These are phyloP conservation scores for Picea abies DNA, from an alignment of 83 land plant genomes.

Conservation along the genomic window DNA sequence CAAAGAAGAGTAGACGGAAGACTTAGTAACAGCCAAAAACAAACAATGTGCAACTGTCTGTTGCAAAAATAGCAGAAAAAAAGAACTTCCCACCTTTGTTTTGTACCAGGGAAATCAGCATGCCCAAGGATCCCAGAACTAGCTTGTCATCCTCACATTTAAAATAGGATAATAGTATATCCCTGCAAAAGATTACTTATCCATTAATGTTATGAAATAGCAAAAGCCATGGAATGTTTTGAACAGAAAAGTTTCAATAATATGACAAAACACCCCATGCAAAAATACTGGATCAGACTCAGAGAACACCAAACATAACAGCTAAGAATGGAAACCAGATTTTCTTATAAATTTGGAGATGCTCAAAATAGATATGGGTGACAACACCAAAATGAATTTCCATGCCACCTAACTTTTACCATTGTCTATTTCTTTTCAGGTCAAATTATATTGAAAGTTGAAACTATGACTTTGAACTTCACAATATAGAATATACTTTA, in stretches of 20 bases:
- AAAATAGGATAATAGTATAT: conserved; percentile 66
- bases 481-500: too few species aligned
- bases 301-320: background rate
- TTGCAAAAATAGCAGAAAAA: background rate
- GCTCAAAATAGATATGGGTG: background rate
- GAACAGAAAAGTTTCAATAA: background rate
- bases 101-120: conserved; percentile 81
- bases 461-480: background rate
- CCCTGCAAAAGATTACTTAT: conserved; percentile 51
- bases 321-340: background rate
- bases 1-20: background rate
- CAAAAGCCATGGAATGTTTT: background rate
- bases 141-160: conserved; percentile 61
- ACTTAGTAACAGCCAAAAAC: background rate
- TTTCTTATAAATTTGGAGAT: background rate
- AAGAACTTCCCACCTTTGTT: conserved; percentile 68
- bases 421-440: background rate
- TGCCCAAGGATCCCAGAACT: conserved; percentile 73
- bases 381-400: background rate
- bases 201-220: background rate
- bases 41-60: background rate
- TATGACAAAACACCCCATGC: background rate
- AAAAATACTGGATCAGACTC: background rate
- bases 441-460: background rate
- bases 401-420: background rate